Percentiles rank a stretch among this genome's conserved stretches.
Conservation (phyloP, 495 filamentous ascomycete genomes). For the Trichoderma erinaceum region DNA sequence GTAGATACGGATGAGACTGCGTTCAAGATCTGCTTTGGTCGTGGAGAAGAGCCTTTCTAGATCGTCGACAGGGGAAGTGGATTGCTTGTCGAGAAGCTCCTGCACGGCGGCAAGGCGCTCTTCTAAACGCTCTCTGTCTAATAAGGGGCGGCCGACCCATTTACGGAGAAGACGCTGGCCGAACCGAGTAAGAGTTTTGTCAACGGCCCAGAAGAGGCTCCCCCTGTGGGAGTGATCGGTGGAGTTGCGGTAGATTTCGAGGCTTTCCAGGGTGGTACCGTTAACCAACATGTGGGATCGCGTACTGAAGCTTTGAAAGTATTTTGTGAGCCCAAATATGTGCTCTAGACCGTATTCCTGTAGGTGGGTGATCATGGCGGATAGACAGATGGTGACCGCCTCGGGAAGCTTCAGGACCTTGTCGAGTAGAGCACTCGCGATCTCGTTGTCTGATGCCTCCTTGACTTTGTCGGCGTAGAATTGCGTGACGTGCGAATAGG, state of each 20-base stretch:
- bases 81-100: slow-evolving; percentile 68
- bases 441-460: slow-evolving; percentile 36
- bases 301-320: slow-evolving; percentile 94
- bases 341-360: slow-evolving; percentile 92
- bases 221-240: slow-evolving; percentile 83
- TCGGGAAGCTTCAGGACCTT: slow-evolving; percentile 82
- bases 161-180: slow-evolving; percentile 83
- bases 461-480: slow-evolving; percentile 93
- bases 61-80: slow-evolving; percentile 62
- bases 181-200: slow-evolving; percentile 87
- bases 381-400: slow-evolving; percentile 83
- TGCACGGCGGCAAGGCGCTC: slow-evolving; percentile 84
- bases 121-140: slow-evolving; percentile 71
- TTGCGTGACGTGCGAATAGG: slow-evolving; percentile 81
- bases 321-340: slow-evolving; percentile 93
- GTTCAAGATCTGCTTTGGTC: slow-evolving; percentile 79
- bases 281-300: slow-evolving; percentile 94
- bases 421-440: slow-evolving; percentile 61
- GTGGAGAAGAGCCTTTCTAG: slow-evolving; percentile 61
- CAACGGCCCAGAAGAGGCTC: slow-evolving; percentile 90
- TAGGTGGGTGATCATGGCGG: slow-evolving; percentile 93
- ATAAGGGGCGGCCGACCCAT: slow-evolving; percentile 89
- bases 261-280: slow-evolving; percentile 86
- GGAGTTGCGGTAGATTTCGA: slow-evolving; percentile 94
- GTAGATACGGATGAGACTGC: slow-evolving; percentile 89